Evolutionary conservation across 1,284 basidiomycete genomes (phyloP).

Genomic region (Anthracocystis setariae): DNA sequence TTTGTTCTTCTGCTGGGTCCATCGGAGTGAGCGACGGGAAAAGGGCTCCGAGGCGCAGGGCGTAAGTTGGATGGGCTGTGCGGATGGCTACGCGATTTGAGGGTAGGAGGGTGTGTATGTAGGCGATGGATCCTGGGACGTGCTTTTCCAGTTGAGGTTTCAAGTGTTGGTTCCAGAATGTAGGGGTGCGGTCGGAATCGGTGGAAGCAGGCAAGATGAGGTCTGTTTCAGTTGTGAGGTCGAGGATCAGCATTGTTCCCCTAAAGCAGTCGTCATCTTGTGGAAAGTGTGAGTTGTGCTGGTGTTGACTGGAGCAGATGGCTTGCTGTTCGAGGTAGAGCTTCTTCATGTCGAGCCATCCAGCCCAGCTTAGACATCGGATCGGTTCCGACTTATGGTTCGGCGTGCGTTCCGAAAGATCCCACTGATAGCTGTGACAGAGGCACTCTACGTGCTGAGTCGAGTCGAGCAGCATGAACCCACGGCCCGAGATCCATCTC

Average conservation of each 20-base stretch:
- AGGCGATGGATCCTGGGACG: slow-evolving; percentile 29
- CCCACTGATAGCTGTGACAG: slow-evolving; percentile 13
- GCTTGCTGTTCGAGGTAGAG: slow-evolving; percentile 10
- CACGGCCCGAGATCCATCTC: slow-evolving; percentile 30
- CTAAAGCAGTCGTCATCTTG: slow-evolving; percentile 9
- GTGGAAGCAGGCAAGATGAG: background rate
- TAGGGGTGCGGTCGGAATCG: slow-evolving; percentile 7
- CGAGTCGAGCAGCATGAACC: slow-evolving; percentile 21
- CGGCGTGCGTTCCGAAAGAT: slow-evolving; percentile 2
- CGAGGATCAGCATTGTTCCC: slow-evolving; percentile 24
- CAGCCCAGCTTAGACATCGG: slow-evolving; percentile 21
- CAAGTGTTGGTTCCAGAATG: slow-evolving; percentile 17
- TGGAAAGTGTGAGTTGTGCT: too few relatives aligned
- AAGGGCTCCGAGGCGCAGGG: background rate
- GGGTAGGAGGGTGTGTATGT: slow-evolving; percentile 26
- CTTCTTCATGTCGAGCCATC: slow-evolving; percentile 20
- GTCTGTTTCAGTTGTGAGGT: background rate
- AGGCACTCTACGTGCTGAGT: slow-evolving; percentile 8
- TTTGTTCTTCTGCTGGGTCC: slow-evolving; percentile 9
- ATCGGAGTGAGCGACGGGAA: slow-evolving; percentile 15
- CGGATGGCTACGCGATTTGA: slow-evolving; percentile 8
- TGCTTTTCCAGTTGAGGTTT: slow-evolving; percentile 33
- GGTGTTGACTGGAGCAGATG: too few relatives aligned
- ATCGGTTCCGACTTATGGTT: slow-evolving; percentile 5
- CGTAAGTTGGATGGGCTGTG: slow-evolving; percentile 13